A percentile compares a stretch with the other conserved stretches of the same genome.
These are phyloP conservation scores for Cladophialophora yegresii DNA, from an alignment of 2,329 filamentous ascomycete genomes.

Conservation along the genomic window DNA sequence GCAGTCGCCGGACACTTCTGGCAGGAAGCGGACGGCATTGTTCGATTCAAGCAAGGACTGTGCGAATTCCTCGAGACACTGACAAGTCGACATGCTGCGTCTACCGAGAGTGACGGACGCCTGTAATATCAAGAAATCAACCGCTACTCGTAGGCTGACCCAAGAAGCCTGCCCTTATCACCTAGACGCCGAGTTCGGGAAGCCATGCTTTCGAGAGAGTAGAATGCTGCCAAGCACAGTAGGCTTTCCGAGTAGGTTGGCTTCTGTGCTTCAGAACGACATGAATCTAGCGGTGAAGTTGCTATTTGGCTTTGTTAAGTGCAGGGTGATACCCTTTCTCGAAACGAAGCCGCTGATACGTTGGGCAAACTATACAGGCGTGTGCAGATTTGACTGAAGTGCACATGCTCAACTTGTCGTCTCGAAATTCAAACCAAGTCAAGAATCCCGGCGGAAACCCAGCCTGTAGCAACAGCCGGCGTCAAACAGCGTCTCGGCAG, in stretches of 20 bases:
- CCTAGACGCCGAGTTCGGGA: background rate
- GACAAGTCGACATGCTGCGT: background rate
- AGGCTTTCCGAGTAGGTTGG: background rate
- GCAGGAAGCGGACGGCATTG: slow-evolving; percentile 24
- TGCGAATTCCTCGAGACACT: slow-evolving; percentile 21
- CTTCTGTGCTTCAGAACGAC: background rate
- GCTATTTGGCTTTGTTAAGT: background rate
- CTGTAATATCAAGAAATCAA: background rate
- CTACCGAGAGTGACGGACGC: background rate
- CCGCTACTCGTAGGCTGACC: background rate
- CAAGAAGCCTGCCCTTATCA: background rate
- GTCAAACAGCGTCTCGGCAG: background rate
- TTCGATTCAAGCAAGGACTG: slow-evolving; percentile 23
- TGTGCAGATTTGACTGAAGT: background rate
- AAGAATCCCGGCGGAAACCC: slow-evolving; percentile 10
- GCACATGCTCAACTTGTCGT: slow-evolving; percentile 9
- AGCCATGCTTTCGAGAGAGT: background rate
- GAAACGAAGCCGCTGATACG: background rate
- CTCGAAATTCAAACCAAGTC: background rate
- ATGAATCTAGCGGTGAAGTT: slow-evolving; percentile 1
- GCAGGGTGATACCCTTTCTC: background rate
- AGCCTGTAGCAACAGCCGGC: slow-evolving; percentile 5
- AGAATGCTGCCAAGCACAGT: background rate
- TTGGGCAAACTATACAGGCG: background rate
- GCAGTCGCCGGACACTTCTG: slow-evolving; percentile 32